Conservation (phyloP, 192 early-diverging fungal genomes). For the Rhizophagus prolifer region DNA sequence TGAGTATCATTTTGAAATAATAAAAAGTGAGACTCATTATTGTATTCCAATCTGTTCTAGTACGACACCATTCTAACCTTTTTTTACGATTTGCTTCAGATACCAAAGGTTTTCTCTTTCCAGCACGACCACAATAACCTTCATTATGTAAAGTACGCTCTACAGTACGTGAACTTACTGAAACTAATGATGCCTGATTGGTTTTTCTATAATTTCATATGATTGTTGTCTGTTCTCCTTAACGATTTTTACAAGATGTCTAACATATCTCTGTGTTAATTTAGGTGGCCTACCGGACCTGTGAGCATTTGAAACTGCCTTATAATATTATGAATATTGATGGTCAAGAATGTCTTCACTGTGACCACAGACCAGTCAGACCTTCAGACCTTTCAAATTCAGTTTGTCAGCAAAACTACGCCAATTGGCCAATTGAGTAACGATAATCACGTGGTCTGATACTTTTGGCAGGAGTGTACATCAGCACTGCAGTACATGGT, state of each 20-base stretch:
- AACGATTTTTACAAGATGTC: neutral
- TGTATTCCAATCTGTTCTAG: neutral
- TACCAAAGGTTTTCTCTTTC: neutral
- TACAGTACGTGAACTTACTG: neutral
- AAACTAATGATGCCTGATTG: neutral
- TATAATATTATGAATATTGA: no score
- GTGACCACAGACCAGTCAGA: no score
- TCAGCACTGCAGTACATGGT: no score
- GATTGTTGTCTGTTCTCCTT: neutral
- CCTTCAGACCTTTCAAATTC: no score
- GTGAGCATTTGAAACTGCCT: neutral
- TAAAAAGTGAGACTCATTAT: neutral
- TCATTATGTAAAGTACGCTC: neutral
- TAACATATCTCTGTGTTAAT: neutral
- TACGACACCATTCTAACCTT: neutral
- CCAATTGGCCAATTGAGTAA: no score
- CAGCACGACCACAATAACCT: neutral
- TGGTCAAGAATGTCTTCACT: no score
- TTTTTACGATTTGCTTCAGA: neutral
- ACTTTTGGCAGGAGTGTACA: no score
- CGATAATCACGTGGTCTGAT: no score
- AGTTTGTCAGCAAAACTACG: no score
- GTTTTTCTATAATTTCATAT: neutral
- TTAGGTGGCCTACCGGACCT: neutral
- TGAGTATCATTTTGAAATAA: neutral